Base-by-base conservation (phyloP, 2,329 filamentous ascomycete genomes). In the Hypoxylon sp. region DNA sequence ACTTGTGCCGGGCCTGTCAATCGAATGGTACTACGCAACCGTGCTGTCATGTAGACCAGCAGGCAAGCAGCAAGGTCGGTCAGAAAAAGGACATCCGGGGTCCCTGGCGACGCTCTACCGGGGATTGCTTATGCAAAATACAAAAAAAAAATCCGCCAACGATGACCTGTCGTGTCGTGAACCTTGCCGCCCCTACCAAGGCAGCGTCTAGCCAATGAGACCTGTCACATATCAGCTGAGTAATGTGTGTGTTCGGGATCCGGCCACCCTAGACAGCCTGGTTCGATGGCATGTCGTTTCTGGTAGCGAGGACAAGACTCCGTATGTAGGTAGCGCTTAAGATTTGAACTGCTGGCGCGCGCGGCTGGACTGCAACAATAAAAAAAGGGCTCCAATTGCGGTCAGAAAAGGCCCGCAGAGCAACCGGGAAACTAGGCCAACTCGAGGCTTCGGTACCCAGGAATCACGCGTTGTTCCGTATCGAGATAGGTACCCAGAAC, bases 381-480 rank as follows among this genome's bases (percentile, higher is more conserved):
- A n/a, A n/a, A n/a, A n/a, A n/a, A n/a, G n/a, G n/a, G n/a, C 8
- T 15, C 21, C 21, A 4, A 42, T n/a, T 26, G 11, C 20, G 21
- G 38, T 35, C 24, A 42, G 37, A 42, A 23, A 24, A 24, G 38
- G 20, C 38, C 38, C 38, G 38, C 38, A 42, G 15, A 40, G 26
- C 20, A 24, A 23, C 40, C 50, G 49, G 46, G 26, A 17, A 23
- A 18, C 49, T 49, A 58, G 5, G 13, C 35, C 37, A 7, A 10
- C 8, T 35, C 38, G 5, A 45, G 41, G 2, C 31, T 17, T 55
- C 55, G 50, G 51, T 59, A 59, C 59, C n/a, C 55, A 50, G 31
- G 33, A 31, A 21, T 24, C 37, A 40, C 17, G 37, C 23, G 20
- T 23, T 40, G 17, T 3, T n/a, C n/a, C n/a, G 18, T 23, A 40